Base-by-base conservation (phyloP, 345 rosid species). In the Eucalyptus albens region DNA sequence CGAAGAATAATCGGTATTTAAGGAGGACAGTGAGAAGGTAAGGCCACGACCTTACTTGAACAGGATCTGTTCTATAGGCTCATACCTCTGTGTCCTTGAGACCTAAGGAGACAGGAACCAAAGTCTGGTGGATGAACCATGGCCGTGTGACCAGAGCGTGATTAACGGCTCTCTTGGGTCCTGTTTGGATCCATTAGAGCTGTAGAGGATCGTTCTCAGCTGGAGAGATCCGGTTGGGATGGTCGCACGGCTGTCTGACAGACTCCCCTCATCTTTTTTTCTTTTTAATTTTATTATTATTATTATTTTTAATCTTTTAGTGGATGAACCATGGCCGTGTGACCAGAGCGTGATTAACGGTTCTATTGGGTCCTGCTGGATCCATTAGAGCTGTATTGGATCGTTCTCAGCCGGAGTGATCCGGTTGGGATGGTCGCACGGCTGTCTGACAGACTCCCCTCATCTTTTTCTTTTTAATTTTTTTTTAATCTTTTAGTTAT, bases 11-110 rank as follows among this genome's bases (percentile, higher is more conserved):
- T 27, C 4, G 0, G 86, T 26, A 31, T 50, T 29, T 80, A 50
- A 16, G 0, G 1, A 3, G 9, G 7, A 15, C 2, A 6, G 1
- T 5, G 13, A 59, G 4, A 22, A 0, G 9, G 0, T 0, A 0
- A 2, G 1, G 1, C 0, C 62, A 60, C 88, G 89, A 60, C 86
- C 80, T 89, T 89, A 85, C 89, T 89, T 91, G 88, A 88, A 86
- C 89, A 86, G 69, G 91, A 88, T 89, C 91, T 89, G 90, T 59
- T 91, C 90, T 88, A 80, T 89, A 89, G 89, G 62, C 31, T 88
- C 88, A 60, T 91, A 17, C 82, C 15, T 47, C 86, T 89, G 92
- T 65, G 19, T 91, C 89, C 56, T 89, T 89, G 27, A 85, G 12
- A 16, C 24, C 88, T 50, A 89, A 89, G 86, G 89, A 50, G 90